Evolutionary conservation across 2,329 filamentous ascomycete genomes (phyloP), one percentile per base, ranked within the genome.

Genomic region (Aspergillus sp.): DNA sequence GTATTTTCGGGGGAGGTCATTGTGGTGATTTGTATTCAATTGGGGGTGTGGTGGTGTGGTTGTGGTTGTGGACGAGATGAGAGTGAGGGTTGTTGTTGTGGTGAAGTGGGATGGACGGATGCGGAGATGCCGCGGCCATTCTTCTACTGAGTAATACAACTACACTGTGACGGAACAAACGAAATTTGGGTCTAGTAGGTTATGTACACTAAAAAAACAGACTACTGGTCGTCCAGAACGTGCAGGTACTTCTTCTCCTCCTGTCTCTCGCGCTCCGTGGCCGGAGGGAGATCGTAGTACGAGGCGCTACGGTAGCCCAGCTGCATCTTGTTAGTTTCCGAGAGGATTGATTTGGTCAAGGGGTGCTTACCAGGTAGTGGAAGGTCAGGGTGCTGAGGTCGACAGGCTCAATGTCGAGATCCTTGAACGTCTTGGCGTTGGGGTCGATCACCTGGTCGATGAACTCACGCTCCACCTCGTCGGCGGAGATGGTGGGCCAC

Each of bases 171-270:
- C 45, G 68, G 62, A 67, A 73, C 70, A 70, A 67, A 72, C 68
- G 67, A 67, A 72, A 76, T 73, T 71, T 71, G 70, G 58, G 70
- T 75, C 72, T 74, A 76, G 72, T 67, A 67, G 65, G 70, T 73
- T 77, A 78, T 77, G 69, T 77, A 78, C 74, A 77, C 65, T 68
- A 70, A 65, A 69, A 69, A 72, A 72, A 71, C 65, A 72, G 65
- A 70, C 71, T 88, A 95, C 84, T 92, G 87, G 77, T 95, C 89
- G 76, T 96, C 91, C 74, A 92, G 82, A 63, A 99, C 93, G 78
- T 99, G 95, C 77, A 98, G 82, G 78, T 96, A 99, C 84, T 97
- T 95, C 86, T 89, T 95, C 80, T 98, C 93, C 78, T 98, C 93
- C 71, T 86, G 85, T 85, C 89, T 95, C 84, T 99, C 95, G 78